A percentile compares a stretch with the other conserved stretches of the same genome.
Evolutionary conservation across 345 rosid species (phyloP).

Genomic region (Passiflora organensis): DNA sequence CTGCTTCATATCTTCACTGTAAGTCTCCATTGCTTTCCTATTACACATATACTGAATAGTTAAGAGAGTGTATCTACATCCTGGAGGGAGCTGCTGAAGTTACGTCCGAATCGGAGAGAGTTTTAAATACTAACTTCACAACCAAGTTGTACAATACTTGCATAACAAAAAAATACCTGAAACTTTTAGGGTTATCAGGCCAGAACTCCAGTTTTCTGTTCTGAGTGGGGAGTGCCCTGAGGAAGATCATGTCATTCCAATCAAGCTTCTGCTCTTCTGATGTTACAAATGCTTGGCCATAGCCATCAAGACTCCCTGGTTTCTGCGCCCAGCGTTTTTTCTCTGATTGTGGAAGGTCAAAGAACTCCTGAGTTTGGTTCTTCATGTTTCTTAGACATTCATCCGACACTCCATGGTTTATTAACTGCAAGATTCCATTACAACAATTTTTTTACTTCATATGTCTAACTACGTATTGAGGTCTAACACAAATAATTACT

Average conservation of each 20-base stretch:
- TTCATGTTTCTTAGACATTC: conserved; percentile 2
- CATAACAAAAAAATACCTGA: conserved; percentile 7
- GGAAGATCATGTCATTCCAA: conserved; percentile 33
- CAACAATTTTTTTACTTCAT: too few relatives aligned
- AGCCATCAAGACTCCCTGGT: conserved; percentile 27
- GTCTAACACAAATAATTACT: too few relatives aligned
- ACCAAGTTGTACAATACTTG: not conserved
- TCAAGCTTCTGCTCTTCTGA: conserved; percentile 30
- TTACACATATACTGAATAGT: not conserved
- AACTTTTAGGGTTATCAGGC: conserved; percentile 21
- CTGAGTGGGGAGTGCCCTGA: conserved; percentile 21
- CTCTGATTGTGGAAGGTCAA: conserved; percentile 16
- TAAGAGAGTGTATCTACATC: not conserved
- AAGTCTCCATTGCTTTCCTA: conserved; percentile 18
- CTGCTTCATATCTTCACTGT: conserved; percentile 18
- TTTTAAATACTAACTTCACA: not conserved
- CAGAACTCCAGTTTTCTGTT: conserved; percentile 20
- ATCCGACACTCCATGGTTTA: conserved; percentile 12
- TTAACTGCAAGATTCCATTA: too few relatives aligned
- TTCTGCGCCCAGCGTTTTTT: conserved; percentile 19
- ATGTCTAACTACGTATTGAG: too few relatives aligned
- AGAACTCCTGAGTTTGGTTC: conserved; percentile 10
- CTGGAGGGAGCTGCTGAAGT: not conserved
- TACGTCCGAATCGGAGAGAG: not conserved
- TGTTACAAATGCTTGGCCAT: conserved; percentile 27